phyloP scores from a whole-genome alignment of 108 stramenopile genomes.

The Skeletonema tropicum region DNA sequence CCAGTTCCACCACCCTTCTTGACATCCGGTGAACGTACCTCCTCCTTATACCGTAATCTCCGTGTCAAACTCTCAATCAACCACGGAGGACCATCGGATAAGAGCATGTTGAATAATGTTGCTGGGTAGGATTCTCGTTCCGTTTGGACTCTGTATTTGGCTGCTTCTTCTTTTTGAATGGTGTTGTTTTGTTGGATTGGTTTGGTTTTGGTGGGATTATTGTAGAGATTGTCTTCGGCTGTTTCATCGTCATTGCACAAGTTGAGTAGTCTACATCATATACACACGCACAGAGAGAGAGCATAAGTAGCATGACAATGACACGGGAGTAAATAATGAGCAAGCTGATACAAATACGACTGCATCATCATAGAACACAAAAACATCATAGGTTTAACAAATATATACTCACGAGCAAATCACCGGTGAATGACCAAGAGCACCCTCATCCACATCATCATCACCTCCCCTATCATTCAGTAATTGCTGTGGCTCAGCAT shows the following conservation, averaged over 20 bases:
- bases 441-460: slow-evolving; percentile 36
- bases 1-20: not conserved
- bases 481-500: slow-evolving; percentile 30
- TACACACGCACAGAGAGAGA: too few relatives aligned
- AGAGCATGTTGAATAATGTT: slow-evolving; percentile 70
- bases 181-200: not conserved
- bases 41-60: slow-evolving; percentile 16
- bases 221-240: slow-evolving; percentile 49
- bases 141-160: slow-evolving; percentile 72
- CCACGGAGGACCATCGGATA: slow-evolving; percentile 60
- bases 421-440: slow-evolving; percentile 75
- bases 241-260: slow-evolving; percentile 81
- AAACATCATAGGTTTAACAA: too few relatives aligned
- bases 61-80: slow-evolving; percentile 36
- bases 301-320: too few relatives aligned
- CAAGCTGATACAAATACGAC: too few relatives aligned
- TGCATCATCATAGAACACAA: too few relatives aligned
- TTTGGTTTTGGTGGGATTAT: slow-evolving; percentile 10
- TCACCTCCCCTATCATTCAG: slow-evolving; percentile 16
- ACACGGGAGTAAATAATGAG: too few relatives aligned
- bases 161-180: slow-evolving; percentile 47
- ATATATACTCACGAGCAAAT: slow-evolving; percentile 57
- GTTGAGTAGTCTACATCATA: slow-evolving; percentile 54
- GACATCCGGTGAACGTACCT: slow-evolving; percentile 16
- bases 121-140: slow-evolving; percentile 89